phyloP scores from a whole-genome alignment of 23 red algal species.

The Agarophyton chilense region DNA sequence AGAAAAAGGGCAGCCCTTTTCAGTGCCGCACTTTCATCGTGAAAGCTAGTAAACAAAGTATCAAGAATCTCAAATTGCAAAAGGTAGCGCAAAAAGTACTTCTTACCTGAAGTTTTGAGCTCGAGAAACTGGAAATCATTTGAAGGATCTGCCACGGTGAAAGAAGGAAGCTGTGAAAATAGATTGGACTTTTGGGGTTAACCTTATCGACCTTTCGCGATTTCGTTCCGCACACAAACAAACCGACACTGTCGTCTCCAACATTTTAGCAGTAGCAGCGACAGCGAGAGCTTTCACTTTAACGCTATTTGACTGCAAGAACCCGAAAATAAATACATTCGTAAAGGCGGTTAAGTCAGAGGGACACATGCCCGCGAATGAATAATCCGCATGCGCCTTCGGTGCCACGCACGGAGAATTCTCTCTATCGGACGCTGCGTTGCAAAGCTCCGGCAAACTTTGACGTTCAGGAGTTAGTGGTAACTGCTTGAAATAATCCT shows the following conservation, averaged over 20 bases:
- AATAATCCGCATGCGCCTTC: slow-evolving; percentile 43
- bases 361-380: slow-evolving; percentile 33
- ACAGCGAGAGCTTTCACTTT: slow-evolving; percentile 37
- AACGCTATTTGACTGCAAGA: slow-evolving; percentile 41
- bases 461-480: slow-evolving; percentile 39
- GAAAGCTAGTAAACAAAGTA: slow-evolving; percentile 67
- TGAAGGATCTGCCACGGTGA: slow-evolving; percentile 83
- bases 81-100: slow-evolving; percentile 59
- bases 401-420: slow-evolving; percentile 64
- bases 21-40: slow-evolving; percentile 86
- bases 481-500: slow-evolving; percentile 40
- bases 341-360: slow-evolving; percentile 40
- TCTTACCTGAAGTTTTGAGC: slow-evolving; percentile 47
- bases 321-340: slow-evolving; percentile 50
- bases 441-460: slow-evolving; percentile 23
- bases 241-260: slow-evolving; percentile 5
- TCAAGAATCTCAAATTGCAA: slow-evolving; percentile 79
- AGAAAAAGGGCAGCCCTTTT: slow-evolving; percentile 68
- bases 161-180: slow-evolving; percentile 54
- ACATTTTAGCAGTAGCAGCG: slow-evolving; percentile 45
- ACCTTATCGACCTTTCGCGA: neutral
- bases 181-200: slow-evolving; percentile 53
- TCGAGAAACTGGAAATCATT: slow-evolving; percentile 66
- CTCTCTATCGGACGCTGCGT: slow-evolving; percentile 12
- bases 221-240: neutral